Conservation (phyloP, 2,329 filamentous ascomycete species). For the Claviceps citrina region DNA sequence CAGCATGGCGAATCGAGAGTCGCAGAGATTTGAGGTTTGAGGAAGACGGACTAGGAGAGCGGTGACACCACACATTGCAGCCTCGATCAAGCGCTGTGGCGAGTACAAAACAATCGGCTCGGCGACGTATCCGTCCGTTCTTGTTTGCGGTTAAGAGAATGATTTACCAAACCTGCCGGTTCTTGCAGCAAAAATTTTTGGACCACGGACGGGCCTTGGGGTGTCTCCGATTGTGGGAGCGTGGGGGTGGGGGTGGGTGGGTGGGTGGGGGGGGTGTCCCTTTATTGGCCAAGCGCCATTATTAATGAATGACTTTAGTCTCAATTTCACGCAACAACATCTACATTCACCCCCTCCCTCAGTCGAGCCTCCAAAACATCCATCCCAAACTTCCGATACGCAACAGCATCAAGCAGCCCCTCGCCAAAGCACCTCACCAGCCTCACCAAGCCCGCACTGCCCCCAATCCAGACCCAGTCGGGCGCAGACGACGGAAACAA, state of each 20-base stretch:
- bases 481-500: neutral
- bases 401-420: neutral
- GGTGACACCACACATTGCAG: conserved; percentile 3
- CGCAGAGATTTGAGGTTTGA: neutral
- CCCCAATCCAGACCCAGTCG: neutral
- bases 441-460: neutral
- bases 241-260: too few species aligned
- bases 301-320: too few species aligned
- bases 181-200: neutral
- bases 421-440: neutral
- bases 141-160: neutral
- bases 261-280: too few species aligned
- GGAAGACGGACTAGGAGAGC: conserved; percentile 2
- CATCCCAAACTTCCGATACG: neutral
- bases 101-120: neutral
- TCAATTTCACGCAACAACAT: neutral
- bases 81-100: neutral
- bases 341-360: neutral
- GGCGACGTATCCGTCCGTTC: neutral
- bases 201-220: too few species aligned
- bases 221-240: too few species aligned
- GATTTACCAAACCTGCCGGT: neutral
- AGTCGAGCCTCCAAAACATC: neutral
- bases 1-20: neutral
- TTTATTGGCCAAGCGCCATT: too few species aligned